Evolutionary conservation across 176 grass and related monocot species (phyloP).

Genomic region (Cocos nucifera): DNA sequence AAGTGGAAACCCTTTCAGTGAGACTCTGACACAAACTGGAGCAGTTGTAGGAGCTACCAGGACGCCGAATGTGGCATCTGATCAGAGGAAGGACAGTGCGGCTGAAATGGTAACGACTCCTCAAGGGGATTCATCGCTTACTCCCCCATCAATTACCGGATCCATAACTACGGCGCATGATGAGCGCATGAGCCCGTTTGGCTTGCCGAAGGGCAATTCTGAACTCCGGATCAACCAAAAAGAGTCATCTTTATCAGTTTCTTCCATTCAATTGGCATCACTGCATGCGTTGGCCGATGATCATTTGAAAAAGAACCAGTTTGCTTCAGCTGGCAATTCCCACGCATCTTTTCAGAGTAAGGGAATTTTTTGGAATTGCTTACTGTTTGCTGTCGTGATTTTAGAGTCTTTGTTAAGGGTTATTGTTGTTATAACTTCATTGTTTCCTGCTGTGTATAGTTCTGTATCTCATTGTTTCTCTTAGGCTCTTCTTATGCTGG

Average conservation of each 20-base stretch:
- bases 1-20: constrained; percentile 11
- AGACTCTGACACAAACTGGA: constrained; percentile 21
- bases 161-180: constrained; percentile 19
- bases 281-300: constrained; percentile 3
- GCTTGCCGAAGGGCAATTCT: constrained; percentile 22
- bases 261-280: constrained; percentile 30
- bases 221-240: constrained; percentile 31
- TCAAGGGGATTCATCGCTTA: constrained; percentile 28
- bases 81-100: constrained; percentile 25
- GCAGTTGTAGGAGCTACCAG: constrained; percentile 8
- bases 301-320: constrained; percentile 36
- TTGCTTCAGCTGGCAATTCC: constrained; percentile 16
- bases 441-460: not conserved
- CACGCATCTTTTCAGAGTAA: constrained; percentile 51
- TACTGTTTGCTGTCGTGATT: constrained; percentile 16
- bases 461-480: constrained; percentile 25
- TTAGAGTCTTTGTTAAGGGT: not conserved
- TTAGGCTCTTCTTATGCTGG: constrained; percentile 31
- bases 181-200: constrained; percentile 18
- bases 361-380: constrained; percentile 7
- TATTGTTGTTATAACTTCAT: not conserved
- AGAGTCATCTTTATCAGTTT: constrained; percentile 29
- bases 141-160: constrained; percentile 27
- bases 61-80: constrained; percentile 9
- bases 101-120: constrained; percentile 6